Conservation (phyloP, 139 green algal genomes). For the Picochlorum sp. region DNA sequence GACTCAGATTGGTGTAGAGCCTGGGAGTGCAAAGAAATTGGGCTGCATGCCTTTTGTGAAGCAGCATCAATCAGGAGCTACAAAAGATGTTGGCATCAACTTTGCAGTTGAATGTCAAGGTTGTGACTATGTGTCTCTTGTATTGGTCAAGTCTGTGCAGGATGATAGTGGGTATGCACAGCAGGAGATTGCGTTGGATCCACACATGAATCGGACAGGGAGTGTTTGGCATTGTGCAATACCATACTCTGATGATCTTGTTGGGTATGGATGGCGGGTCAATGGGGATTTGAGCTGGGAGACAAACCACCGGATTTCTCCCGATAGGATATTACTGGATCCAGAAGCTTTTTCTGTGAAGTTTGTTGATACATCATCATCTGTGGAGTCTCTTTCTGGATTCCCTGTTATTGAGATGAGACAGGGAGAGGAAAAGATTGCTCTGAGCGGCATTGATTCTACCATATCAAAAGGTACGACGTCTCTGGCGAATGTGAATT, state of each 20-base stretch:
- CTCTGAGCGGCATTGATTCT: constrained; percentile 9
- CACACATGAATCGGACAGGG: constrained; percentile 38
- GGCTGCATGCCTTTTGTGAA: too few species aligned
- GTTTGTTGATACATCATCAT: constrained; percentile 33
- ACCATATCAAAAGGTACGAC: constrained; percentile 12
- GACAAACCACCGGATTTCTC: constrained; percentile 39
- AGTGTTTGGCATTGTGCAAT: constrained; percentile 52
- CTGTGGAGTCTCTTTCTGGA: constrained; percentile 25
- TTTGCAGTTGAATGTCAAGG: constrained; percentile 51
- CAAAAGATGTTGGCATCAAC: constrained; percentile 29
- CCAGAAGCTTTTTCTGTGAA: constrained; percentile 25
- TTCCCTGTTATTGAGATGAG: constrained; percentile 2
- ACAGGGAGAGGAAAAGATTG: neutral
- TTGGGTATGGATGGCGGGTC: constrained; percentile 54
- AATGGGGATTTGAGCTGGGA: constrained; percentile 51
- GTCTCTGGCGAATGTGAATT: neutral
- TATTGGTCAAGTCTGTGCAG: constrained; percentile 27
- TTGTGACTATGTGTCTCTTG: constrained; percentile 41
- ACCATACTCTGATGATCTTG: constrained; percentile 21
- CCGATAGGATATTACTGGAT: constrained; percentile 54
- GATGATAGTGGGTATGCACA: constrained; percentile 4
- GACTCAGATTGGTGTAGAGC: constrained; percentile 8
- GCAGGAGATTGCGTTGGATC: constrained; percentile 49
- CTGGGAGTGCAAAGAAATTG: neutral
- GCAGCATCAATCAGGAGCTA: neutral